phyloP scores from a whole-genome alignment of 257 asterid genomes.

The Nicotiana otophora region DNA sequence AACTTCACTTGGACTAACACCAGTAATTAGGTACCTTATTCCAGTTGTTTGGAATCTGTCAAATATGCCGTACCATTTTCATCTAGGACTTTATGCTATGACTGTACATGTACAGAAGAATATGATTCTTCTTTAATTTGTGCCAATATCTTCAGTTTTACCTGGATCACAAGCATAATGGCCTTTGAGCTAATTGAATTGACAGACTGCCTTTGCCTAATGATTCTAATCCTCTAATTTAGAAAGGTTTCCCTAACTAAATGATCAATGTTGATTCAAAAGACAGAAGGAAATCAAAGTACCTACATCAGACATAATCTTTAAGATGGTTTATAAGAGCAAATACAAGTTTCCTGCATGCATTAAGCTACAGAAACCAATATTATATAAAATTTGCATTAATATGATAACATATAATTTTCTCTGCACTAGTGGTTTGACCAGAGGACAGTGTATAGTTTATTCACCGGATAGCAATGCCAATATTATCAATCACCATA shows the following conservation, averaged over 20 bases:
- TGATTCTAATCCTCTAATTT: constrained; percentile 27
- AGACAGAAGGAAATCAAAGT: neutral
- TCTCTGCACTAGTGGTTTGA: no score
- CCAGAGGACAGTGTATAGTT: no score
- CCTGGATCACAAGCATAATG: neutral
- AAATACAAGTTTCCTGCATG: no score
- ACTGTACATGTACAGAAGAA: constrained; percentile 16
- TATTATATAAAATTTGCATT: no score
- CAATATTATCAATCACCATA: no score
- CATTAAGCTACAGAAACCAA: neutral
- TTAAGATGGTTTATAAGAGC: no score
- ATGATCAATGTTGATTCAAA: neutral
- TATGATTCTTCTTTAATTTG: constrained; percentile 28
- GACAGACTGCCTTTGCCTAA: constrained; percentile 10
- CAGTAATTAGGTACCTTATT: constrained; percentile 19
- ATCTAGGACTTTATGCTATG: constrained; percentile 11
- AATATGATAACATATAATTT: no score
- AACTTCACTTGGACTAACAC: no score
- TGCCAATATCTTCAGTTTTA: constrained; percentile 6
- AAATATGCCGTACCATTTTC: constrained; percentile 8
- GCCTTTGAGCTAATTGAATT: constrained; percentile 20
- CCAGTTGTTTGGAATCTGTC: constrained; percentile 24
- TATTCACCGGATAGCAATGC: no score
- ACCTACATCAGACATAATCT: no score
- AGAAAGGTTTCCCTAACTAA: constrained; percentile 17